Evolutionary conservation across 768 basidiomycete genomes (phyloP), one percentile per base, ranked within the genome.

Genomic region (Steccherinum ochraceum): DNA sequence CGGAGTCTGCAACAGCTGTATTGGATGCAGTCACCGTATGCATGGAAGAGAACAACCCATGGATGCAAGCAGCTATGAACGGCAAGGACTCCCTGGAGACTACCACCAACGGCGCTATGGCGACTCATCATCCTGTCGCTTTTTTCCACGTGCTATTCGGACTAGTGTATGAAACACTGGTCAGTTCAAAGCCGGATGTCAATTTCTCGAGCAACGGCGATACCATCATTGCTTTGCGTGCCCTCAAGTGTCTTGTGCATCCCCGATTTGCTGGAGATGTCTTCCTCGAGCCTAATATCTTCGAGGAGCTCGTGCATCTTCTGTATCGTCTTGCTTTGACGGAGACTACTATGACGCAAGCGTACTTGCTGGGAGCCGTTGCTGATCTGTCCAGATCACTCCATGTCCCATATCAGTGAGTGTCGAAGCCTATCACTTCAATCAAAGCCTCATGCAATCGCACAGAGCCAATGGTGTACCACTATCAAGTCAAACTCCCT

Each of bases 121-220:
- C 67, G 13, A 61, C 69, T 5, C 69, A 75, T 12, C 88, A 91
- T 51, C 89, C 92, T 2, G 76, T 85, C 0, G 75, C 82, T 11
- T 83, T 90, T 67, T 99, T 97, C 70, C 93, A 85, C 68, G 78
- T 90, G 11, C 63, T 96, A 3, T 97, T 95, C 62, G 94, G 95
- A 11, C 78, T 98, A n/a, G 84, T 95, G 0, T 99, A 88, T 58
- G 95, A 98, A 63, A 84, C 89, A 0, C 70, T 97, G 5, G 80
- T 80, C 0, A 74, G 78, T 0, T 78, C 86, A 2, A 80, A 85
- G 1, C 68, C 83, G 0, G 80, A 89, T 49, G 72, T 80, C 0
- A 75, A 77, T 1, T 56, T 0, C 64, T 70, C 4, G 62, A 72
- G 10, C 77, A 76, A 4, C 70, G 24, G 74, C 45, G 67, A 70